Conservation (phyloP, 352 stramenopile species). For the Hyaloperonospora brassicae region DNA sequence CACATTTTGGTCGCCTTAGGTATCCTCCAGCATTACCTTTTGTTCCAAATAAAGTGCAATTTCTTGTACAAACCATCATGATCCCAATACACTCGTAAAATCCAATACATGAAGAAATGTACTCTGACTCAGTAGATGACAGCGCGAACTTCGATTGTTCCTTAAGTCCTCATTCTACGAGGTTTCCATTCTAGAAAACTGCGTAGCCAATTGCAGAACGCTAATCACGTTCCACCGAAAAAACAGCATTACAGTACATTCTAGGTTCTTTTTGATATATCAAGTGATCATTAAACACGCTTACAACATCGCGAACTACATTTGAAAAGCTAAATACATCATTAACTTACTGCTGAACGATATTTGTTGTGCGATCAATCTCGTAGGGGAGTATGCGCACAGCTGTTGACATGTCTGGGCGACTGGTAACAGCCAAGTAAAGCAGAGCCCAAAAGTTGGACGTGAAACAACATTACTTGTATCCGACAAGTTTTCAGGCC, state of each 20-base stretch:
- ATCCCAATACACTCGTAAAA: background rate
- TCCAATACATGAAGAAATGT: background rate
- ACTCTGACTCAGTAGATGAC: background rate
- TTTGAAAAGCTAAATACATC: too few species aligned
- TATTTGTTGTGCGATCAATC: background rate
- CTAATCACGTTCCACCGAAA: background rate
- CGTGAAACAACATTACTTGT: background rate
- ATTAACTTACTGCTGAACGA: too few species aligned
- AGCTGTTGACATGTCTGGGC: background rate
- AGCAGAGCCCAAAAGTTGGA: background rate
- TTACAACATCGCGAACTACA: too few species aligned
- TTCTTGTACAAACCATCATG: too few species aligned
- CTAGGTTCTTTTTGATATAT: background rate
- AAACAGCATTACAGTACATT: background rate
- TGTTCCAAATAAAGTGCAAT: background rate
- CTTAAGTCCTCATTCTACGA: background rate
- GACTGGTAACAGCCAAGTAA: background rate
- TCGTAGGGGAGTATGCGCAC: background rate
- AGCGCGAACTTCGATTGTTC: background rate
- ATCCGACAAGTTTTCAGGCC: background rate
- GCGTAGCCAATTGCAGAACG: background rate
- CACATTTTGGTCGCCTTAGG: background rate
- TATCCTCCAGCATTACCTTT: background rate
- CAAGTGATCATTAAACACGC: too few species aligned
- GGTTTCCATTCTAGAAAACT: background rate